phyloP scores from a whole-genome alignment of 2,329 filamentous ascomycete genomes.

The Venturia aucupariae region DNA sequence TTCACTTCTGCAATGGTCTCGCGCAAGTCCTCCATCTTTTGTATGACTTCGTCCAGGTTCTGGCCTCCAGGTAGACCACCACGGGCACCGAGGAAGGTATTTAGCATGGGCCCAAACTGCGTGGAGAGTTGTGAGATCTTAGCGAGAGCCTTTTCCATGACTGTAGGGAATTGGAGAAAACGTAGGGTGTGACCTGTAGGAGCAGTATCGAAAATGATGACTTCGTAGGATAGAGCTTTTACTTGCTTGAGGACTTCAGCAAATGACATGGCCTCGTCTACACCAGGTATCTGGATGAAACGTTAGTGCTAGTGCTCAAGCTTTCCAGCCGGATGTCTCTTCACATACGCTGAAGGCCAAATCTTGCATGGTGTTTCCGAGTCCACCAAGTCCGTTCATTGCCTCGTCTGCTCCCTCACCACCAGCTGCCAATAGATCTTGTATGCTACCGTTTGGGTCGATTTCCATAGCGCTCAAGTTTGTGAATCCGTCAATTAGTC shows the following conservation, averaged over 20 bases:
- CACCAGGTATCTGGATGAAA: conserved; percentile 71
- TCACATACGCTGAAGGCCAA: conserved; percentile 72
- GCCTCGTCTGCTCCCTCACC: conserved; percentile 64
- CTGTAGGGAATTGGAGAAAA: conserved; percentile 95
- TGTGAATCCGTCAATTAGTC: conserved; percentile 80
- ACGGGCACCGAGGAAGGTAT: conserved; percentile 74
- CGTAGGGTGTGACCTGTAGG: conserved; percentile 96
- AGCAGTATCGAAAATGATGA: conserved; percentile 98
- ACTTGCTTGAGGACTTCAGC: conserved; percentile 98
- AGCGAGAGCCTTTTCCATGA: conserved; percentile 95
- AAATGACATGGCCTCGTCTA: conserved; percentile 99
- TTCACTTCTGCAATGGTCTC: conserved; percentile 95
- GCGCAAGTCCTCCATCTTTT: conserved; percentile 88
- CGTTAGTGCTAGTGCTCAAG: no score
- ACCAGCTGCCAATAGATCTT: conserved; percentile 76
- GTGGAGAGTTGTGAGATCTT: conserved; percentile 90
- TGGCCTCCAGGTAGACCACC: conserved; percentile 82
- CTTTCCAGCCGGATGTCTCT: background rate
- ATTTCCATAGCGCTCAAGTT: conserved; percentile 99
- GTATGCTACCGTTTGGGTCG: conserved; percentile 94
- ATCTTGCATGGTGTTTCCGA: conserved; percentile 98
- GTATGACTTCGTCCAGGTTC: conserved; percentile 81
- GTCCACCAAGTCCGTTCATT: conserved; percentile 56
- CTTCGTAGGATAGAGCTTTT: conserved; percentile 96
- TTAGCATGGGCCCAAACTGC: conserved; percentile 93